Conservation (phyloP, 805 yeast genomes). For the Starmerella lactis-condensi region DNA sequence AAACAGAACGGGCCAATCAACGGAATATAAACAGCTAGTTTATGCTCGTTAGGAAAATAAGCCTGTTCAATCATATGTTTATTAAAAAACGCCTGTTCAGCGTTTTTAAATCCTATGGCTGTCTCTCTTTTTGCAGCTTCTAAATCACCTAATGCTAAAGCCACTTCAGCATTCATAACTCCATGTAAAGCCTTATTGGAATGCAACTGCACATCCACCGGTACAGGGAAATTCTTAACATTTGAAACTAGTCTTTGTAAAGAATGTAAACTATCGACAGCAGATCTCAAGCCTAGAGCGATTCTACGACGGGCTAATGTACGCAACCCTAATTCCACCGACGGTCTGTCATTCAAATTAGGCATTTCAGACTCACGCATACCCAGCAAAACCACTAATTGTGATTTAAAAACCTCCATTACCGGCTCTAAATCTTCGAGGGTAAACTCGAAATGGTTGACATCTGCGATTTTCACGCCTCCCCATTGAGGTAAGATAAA, state of each 20-base stretch:
- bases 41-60: conserved; percentile 89
- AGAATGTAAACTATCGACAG: conserved; percentile 56
- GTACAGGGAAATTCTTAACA: conserved; percentile 67
- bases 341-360: conserved; percentile 26
- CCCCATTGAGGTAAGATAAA: conserved; percentile 84
- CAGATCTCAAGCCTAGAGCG: conserved; percentile 37
- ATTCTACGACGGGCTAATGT: conserved; percentile 42
- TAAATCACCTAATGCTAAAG: conserved; percentile 23
- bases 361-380: conserved; percentile 46
- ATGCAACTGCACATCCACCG: conserved; percentile 43
- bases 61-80: conserved; percentile 90
- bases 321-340: conserved; percentile 28
- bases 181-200: conserved; percentile 34
- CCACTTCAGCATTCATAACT: conserved; percentile 25
- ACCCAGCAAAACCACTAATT: conserved; percentile 56
- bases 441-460: conserved; percentile 17
- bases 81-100: conserved; percentile 73
- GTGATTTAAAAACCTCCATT: conserved; percentile 54
- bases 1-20: conserved; percentile 68
- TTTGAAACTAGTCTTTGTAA: conserved; percentile 49
- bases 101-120: conserved; percentile 37
- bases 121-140: conserved; percentile 26
- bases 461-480: conserved; percentile 42
- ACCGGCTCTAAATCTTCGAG: conserved; percentile 35
- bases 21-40: conserved; percentile 83